Evolutionary conservation across 2,329 filamentous ascomycete species (phyloP), one percentile per base, ranked within the genome.

Genomic region (Arthrobotrys megalospora): DNA sequence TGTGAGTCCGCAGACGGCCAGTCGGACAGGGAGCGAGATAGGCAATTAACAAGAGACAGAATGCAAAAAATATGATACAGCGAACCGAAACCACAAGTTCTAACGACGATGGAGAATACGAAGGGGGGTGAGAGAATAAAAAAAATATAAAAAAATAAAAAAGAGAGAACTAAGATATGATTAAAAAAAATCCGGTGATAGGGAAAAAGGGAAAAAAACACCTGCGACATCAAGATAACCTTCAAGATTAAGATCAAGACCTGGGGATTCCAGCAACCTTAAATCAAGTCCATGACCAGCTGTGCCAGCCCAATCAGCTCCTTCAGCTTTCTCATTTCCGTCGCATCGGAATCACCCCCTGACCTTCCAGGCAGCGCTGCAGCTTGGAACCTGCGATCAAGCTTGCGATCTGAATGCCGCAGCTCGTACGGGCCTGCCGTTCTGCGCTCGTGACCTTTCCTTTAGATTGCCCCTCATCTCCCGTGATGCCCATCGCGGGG

Each of bases 381-480:
- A 28, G 24, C 55, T 55, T 55, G 36, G 55, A 62, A 60, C 3
- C 12, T 43, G 55, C 43, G 67, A 70, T 58, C n/a, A 41, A 58
- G 55, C 36, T 60, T 60, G 55, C 55, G 55, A 41, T 14, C 36
- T 19, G 55, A 43, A 60, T 73, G 69, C 62, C 60, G 69, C 69
- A 73, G 38, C 38, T 72, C 16, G 68, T 73, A 53, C 70, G 45
- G 70, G 62, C 70, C 63, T 62, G 63, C 63, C 63, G 52, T 62
- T 34, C 45, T 66, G 36, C 69, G 63, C 70, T 75, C 70, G 70
- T 75, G 70, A 75, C 70, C 70, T 24, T 67, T 58, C 6, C 53
- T 60, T 65, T 48, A 73, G 60, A 75, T 75, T 75, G 63, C 63
- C 70, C 70, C 70, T 75, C 70, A 66, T 66, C 70, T 67, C 69